phyloP scores from a whole-genome alignment of 495 filamentous ascomycete genomes.

The Daldinia vernicosa region DNA sequence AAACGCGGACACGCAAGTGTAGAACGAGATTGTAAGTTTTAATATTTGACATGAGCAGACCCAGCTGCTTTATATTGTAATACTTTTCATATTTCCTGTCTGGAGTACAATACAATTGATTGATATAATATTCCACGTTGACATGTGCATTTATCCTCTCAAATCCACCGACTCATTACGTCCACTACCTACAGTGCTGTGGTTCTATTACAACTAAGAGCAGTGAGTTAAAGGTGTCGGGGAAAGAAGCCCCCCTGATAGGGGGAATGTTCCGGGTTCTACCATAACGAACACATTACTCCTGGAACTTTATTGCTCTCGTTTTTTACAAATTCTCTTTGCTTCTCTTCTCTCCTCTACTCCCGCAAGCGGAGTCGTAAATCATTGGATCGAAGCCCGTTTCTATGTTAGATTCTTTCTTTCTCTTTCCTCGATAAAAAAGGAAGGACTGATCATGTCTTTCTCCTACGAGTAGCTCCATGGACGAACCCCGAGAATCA shows the following conservation, averaged over 20 bases:
- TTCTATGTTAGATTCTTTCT: constrained; percentile 38
- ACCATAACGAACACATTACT: constrained; percentile 20
- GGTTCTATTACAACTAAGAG: not conserved
- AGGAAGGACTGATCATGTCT: constrained; percentile 21
- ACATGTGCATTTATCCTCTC: not conserved
- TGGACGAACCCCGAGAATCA: constrained; percentile 2
- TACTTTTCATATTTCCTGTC: not conserved
- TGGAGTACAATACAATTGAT: not conserved
- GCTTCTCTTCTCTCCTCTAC: constrained; percentile 14
- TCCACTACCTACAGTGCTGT: not conserved
- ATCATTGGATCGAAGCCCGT: constrained; percentile 36
- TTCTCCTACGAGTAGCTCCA: not conserved
- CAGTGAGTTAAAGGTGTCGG: not conserved
- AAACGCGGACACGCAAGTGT: too few relatives aligned
- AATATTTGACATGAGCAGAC: too few relatives aligned
- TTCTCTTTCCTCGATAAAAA: constrained; percentile 20
- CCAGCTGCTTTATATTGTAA: too few relatives aligned
- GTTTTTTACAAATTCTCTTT: not conserved
- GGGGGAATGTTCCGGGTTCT: not conserved
- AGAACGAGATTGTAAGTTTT: too few relatives aligned
- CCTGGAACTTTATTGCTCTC: constrained; percentile 8
- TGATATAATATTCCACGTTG: too few relatives aligned
- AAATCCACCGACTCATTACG: not conserved
- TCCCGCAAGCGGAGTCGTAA: constrained; percentile 23
- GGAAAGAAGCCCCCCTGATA: not conserved